Evolutionary conservation across 2,329 filamentous ascomycete genomes (phyloP), one percentile per base, ranked within the genome.

Genomic region (Colletotrichum phormii): DNA sequence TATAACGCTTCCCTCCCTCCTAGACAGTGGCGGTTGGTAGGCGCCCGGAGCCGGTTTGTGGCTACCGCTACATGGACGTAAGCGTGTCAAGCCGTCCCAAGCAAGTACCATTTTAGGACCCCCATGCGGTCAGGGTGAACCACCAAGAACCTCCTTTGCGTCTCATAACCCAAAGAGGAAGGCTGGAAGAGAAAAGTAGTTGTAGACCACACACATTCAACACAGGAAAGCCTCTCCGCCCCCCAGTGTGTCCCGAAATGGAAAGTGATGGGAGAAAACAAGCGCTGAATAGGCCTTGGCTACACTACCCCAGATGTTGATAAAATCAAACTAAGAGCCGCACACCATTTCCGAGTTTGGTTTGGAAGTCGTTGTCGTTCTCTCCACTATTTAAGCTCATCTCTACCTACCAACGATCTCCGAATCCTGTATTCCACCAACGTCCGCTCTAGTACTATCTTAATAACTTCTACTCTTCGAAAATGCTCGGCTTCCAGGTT

Each of bases 121-220:
- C 26, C 59, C 70, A 72, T 72, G 66, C 60, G 60, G 71, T n/a
- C 55, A 49, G 55, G 61, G 33, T 49, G 18, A 49, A 35, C 26
- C 42, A 62, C 15, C 69, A 64, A 63, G 49, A 71, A 49, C 46
- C 13, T 58, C 18, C 26, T 51, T 37, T 71, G 71, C 49, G 66
- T 73, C 71, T 62, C 60, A 71, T n/a, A n/a, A 49, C 71, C 61
- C 60, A 31, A 65, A 73, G 8, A 42, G 71, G 66, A 31, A 71
- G 64, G 15, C 13, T 22, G 5, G 33, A 13, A 66, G 66, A 73
- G 71, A 71, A 73, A 73, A 49, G 66, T 61, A 73, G 66, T 53
- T 57, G 15, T 59, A 13, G 35, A 15, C 46, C 49, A 71, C 46
- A 71, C 61, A 60, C 71, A 64, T 59, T 35, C 61, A 22, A 53